phyloP scores from a whole-genome alignment of 148 eudicot genomes.

The Polygonum maritimum region DNA sequence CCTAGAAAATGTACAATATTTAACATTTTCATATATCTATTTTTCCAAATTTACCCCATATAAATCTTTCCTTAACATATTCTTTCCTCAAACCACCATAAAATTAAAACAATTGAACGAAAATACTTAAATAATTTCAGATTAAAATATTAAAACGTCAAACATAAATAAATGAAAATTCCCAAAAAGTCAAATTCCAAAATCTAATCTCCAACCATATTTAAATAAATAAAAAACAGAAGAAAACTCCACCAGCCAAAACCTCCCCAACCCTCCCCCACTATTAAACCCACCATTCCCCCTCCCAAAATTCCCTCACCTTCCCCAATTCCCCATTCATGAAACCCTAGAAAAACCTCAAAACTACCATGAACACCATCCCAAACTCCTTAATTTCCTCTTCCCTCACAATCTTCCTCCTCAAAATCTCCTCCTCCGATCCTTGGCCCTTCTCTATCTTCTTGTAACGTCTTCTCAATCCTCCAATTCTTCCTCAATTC shows the following conservation, averaged over 20 bases:
- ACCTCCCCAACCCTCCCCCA: background rate
- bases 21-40: too few relatives aligned
- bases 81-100: too few relatives aligned
- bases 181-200: background rate
- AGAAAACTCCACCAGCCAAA: conserved; percentile 6
- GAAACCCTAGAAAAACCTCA: background rate
- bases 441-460: conserved; percentile 80
- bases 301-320: background rate
- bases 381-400: conserved; percentile 64
- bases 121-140: too few relatives aligned
- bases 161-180: background rate
- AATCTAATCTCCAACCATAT: background rate
- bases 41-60: too few relatives aligned
- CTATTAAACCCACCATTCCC: background rate
- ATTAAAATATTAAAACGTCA: too few relatives aligned
- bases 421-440: conserved; percentile 63
- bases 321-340: background rate
- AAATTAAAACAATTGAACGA: too few relatives aligned
- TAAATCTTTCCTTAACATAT: too few relatives aligned
- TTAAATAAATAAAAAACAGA: background rate
- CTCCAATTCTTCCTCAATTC: too few relatives aligned
- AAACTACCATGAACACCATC: conserved; percentile 64
- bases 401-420: conserved; percentile 52
- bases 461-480: conserved; percentile 11
- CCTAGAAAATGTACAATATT: too few relatives aligned